phyloP scores from a whole-genome alignment of 2,329 filamentous ascomycete genomes.

The Paraconiothyrium brasiliense region DNA sequence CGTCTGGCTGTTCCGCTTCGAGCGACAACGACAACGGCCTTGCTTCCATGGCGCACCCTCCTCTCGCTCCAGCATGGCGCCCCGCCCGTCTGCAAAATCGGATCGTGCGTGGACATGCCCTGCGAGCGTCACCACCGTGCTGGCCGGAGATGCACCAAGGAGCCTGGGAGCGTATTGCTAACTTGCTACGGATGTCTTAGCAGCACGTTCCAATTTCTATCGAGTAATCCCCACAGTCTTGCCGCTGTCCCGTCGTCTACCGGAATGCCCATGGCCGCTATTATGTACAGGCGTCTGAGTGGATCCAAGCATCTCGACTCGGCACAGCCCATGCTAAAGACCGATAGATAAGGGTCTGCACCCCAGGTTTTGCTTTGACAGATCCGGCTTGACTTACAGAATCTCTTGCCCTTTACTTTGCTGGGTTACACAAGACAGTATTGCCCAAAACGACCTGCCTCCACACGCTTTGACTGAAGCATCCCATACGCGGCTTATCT shows the following conservation, averaged over 20 bases:
- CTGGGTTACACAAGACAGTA: slow-evolving; percentile 16
- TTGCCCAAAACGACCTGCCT: slow-evolving; percentile 15
- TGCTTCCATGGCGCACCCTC: neutral
- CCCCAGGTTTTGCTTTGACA: slow-evolving; percentile 40
- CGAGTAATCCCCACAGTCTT: slow-evolving; percentile 38
- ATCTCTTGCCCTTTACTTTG: slow-evolving; percentile 17
- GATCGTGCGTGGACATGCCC: slow-evolving; percentile 11
- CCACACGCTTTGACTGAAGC: slow-evolving; percentile 19
- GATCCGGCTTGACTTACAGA: slow-evolving; percentile 21
- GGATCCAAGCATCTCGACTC: slow-evolving; percentile 24
- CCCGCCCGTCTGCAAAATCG: neutral
- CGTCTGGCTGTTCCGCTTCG: neutral
- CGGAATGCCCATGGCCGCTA: slow-evolving; percentile 31
- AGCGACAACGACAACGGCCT: slow-evolving; percentile 4
- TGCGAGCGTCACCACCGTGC: slow-evolving; percentile 11
- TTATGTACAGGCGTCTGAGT: slow-evolving; percentile 27
- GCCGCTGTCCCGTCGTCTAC: slow-evolving; percentile 18
- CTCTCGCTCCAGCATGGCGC: neutral
- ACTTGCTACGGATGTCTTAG: slow-evolving; percentile 30
- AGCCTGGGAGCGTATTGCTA: slow-evolving; percentile 37
- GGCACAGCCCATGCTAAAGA: slow-evolving; percentile 12
- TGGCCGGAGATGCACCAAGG: slow-evolving; percentile 28
- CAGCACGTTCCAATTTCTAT: slow-evolving; percentile 39
- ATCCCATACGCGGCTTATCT: slow-evolving; percentile 40
- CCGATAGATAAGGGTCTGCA: slow-evolving; percentile 47